A percentile compares a stretch with the other conserved stretches of the same genome.
These are phyloP conservation scores for Trypethelium eluteriae DNA, from an alignment of 495 filamentous ascomycete genomes.

Conservation along the genomic window DNA sequence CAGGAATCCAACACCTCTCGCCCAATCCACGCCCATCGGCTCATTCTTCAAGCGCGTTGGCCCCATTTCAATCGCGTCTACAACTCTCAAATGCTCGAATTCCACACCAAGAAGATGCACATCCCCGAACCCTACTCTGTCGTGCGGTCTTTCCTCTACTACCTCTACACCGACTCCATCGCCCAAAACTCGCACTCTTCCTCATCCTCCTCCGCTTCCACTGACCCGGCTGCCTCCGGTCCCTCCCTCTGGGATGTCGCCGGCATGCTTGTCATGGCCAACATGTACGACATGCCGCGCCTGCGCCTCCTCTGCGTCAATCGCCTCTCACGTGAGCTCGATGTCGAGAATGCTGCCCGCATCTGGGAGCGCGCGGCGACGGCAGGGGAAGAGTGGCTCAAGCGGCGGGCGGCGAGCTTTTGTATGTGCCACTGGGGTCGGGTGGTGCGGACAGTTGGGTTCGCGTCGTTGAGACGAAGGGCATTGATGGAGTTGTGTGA, in stretches of 20 bases:
- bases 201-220: background rate
- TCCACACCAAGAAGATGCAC: slow-evolving; percentile 92
- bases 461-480: slow-evolving; percentile 65
- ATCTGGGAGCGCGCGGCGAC: slow-evolving; percentile 90
- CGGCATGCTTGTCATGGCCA: slow-evolving; percentile 93
- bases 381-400: slow-evolving; percentile 87
- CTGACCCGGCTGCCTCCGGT: slow-evolving; percentile 43
- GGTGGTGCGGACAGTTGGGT: slow-evolving; percentile 79
- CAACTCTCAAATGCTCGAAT: slow-evolving; percentile 89
- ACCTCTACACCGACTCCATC: slow-evolving; percentile 93
- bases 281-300: slow-evolving; percentile 92
- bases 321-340: slow-evolving; percentile 77
- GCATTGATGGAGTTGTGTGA: slow-evolving; percentile 86
- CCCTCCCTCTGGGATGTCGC: slow-evolving; percentile 75
- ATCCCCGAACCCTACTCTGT: slow-evolving; percentile 93
- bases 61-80: slow-evolving; percentile 90
- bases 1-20: slow-evolving; percentile 56
- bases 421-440: slow-evolving; percentile 92
- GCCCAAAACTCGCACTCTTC: slow-evolving; percentile 19
- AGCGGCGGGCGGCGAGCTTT: slow-evolving; percentile 75
- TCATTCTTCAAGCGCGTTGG: slow-evolving; percentile 91
- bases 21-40: slow-evolving; percentile 88
- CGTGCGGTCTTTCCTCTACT: slow-evolving; percentile 90
- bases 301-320: slow-evolving; percentile 84
- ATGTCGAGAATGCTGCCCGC: slow-evolving; percentile 88